Percentiles rank a stretch among this genome's conserved stretches.
Evolutionary conservation across 2,329 filamentous ascomycete genomes (phyloP).

Genomic region (Ophiocordyceps australis): DNA sequence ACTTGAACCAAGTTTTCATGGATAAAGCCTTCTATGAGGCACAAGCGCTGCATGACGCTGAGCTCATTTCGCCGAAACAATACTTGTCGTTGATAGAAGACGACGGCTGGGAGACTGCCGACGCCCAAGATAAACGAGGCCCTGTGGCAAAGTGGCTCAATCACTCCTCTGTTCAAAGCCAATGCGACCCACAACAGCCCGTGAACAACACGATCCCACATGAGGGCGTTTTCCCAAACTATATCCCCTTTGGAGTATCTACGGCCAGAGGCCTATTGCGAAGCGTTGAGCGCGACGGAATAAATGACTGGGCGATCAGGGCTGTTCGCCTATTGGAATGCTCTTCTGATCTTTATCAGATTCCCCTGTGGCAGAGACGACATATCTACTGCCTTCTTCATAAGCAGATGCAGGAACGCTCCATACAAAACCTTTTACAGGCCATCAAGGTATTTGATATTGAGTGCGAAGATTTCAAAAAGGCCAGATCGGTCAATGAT

Average conservation of each 20-base stretch:
- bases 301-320: slow-evolving; percentile 3
- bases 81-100: slow-evolving; percentile 36
- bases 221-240: too few relatives aligned
- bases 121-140: not conserved
- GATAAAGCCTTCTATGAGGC: too few relatives aligned
- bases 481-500: slow-evolving; percentile 40
- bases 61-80: slow-evolving; percentile 45
- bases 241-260: too few relatives aligned
- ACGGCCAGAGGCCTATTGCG: too few relatives aligned
- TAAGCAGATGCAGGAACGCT: slow-evolving; percentile 26
- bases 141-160: slow-evolving; percentile 5
- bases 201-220: too few relatives aligned
- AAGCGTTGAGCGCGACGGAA: too few relatives aligned
- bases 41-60: too few relatives aligned
- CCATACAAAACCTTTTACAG: slow-evolving; percentile 24
- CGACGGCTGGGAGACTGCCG: slow-evolving; percentile 15
- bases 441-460: slow-evolving; percentile 29
- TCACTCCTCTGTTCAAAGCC: too few relatives aligned
- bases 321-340: slow-evolving; percentile 4
- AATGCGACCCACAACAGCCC: too few relatives aligned
- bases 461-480: slow-evolving; percentile 31
- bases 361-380: slow-evolving; percentile 36
- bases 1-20: too few relatives aligned
- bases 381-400: slow-evolving; percentile 50
- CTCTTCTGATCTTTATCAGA: slow-evolving; percentile 37